phyloP scores from a whole-genome alignment of 2,329 filamentous ascomycete genomes.

The Pseudogymnoascus sp. region DNA sequence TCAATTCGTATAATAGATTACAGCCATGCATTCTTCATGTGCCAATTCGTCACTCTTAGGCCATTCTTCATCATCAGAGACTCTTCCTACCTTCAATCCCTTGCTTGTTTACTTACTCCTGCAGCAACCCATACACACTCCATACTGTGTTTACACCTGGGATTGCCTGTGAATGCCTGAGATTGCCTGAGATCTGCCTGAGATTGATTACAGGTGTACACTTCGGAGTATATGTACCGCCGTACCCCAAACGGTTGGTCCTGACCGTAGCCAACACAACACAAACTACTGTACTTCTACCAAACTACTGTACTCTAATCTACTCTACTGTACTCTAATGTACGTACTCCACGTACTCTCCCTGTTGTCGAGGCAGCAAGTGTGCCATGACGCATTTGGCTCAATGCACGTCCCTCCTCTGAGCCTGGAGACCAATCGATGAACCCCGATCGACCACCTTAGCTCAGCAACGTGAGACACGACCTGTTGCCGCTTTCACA shows the following conservation, averaged over 20 bases:
- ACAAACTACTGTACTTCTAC: background rate
- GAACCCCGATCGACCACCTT: background rate
- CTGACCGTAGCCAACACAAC: background rate
- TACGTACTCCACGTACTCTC: background rate
- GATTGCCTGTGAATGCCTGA: background rate
- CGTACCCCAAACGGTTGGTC: background rate
- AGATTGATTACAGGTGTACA: background rate
- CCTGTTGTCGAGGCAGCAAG: background rate
- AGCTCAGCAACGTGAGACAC: background rate
- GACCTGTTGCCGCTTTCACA: constrained; percentile 5
- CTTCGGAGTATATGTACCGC: background rate
- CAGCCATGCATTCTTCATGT: background rate
- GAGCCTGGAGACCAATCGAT: background rate
- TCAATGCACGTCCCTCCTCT: background rate
- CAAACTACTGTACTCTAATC: background rate
- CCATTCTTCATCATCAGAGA: constrained; percentile 7
- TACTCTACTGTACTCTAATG: constrained; percentile 1
- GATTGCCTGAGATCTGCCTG: background rate
- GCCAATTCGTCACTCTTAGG: background rate
- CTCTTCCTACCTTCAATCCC: background rate
- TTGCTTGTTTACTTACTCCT: constrained; percentile 5
- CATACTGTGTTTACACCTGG: background rate
- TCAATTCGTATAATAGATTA: background rate
- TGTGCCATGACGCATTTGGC: constrained; percentile 1
- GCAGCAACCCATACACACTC: constrained; percentile 3